phyloP scores from a whole-genome alignment of 371 early-diverging fungal genomes.

The Haplosporangium sp. region DNA sequence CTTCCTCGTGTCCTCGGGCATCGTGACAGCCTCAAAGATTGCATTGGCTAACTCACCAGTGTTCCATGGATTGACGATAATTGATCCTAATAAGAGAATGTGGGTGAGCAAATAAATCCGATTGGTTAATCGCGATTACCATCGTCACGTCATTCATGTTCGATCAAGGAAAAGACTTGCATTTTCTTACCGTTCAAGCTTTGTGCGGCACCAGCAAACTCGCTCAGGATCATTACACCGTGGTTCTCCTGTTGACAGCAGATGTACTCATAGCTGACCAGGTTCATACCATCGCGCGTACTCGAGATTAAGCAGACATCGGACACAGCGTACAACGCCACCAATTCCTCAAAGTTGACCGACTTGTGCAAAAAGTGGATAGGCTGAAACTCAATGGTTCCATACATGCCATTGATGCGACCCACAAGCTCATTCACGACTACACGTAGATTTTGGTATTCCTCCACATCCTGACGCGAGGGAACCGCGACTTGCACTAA shows the following conservation, averaged over 20 bases:
- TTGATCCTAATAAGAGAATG: conserved; percentile 63
- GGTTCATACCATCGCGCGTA: conserved; percentile 99
- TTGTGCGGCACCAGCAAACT: conserved; percentile 99
- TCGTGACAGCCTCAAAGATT: conserved; percentile 91
- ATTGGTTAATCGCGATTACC: not conserved
- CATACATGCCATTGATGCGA: conserved; percentile 95
- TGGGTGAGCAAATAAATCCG: not conserved
- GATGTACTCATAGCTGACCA: conserved; percentile 99
- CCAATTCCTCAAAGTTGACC: conserved; percentile 95
- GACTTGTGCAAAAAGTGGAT: conserved; percentile 98
- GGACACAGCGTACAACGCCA: conserved; percentile 94
- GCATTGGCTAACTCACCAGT: conserved; percentile 95
- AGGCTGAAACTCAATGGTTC: conserved; percentile 95
- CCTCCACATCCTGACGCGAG: conserved; percentile 95
- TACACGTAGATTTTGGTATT: conserved; percentile 93
- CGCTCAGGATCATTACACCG: conserved; percentile 97
- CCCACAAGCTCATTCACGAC: conserved; percentile 97
- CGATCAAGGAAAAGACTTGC: not conserved
- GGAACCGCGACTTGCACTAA: conserved; percentile 99
- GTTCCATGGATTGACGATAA: conserved; percentile 99
- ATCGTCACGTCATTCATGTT: not conserved
- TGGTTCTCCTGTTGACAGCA: conserved; percentile 93
- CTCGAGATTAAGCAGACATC: conserved; percentile 98
- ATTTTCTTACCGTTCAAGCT: conserved; percentile 86
- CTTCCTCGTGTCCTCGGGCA: conserved; percentile 84